Base-by-base conservation (phyloP, 306 rosid species). In the Begonia loranthoides region DNA sequence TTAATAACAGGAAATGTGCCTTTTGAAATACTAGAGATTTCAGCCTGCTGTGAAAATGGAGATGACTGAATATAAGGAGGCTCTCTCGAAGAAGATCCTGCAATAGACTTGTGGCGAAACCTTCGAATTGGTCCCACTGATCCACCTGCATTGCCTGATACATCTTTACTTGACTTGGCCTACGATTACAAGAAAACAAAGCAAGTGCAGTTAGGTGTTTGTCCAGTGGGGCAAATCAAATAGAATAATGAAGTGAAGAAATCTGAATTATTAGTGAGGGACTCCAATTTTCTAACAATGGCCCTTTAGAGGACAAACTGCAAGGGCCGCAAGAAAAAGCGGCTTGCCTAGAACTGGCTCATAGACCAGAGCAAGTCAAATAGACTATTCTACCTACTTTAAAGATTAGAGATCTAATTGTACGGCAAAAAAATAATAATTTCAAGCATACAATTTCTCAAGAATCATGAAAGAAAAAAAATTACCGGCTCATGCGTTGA, bases 51-150 rank as follows among this genome's bases (percentile, higher is more conserved):
- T 36, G 47, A 46, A 12, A 69, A 73, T 56, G 67, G 59, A 47
- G 38, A 59, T 38, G 82, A 57, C 66, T 49, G 61, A 52, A 52
- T 38, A 66, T 63, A 73, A 16, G 58, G 49, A n/a, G 77, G 65
- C 65, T 68, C 70, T 54, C 73, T 68, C 12, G 78, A 40, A 62
- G 78, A 68, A 24, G 69, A 76, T 50, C 60, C 80, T 34, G 66
- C 61, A 68, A 62, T 63, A 65, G 62, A 22, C 63, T 72, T 85
- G 22, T 57, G 83, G 51, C 76, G 71, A 45, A 34, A 55, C 60
- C 79, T 71, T 52, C 80, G 83, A 52, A 85, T 74, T 15, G 95
- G 97, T 62, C 95, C 97, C 49, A 65, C 66, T 6, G 94, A 90
- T 64, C 80, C 85, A 70, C 71, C 70, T 28, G 57, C 72, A 72